Conservation (phyloP, 2,329 filamentous ascomycete species). For the Botrytis aclada region DNA sequence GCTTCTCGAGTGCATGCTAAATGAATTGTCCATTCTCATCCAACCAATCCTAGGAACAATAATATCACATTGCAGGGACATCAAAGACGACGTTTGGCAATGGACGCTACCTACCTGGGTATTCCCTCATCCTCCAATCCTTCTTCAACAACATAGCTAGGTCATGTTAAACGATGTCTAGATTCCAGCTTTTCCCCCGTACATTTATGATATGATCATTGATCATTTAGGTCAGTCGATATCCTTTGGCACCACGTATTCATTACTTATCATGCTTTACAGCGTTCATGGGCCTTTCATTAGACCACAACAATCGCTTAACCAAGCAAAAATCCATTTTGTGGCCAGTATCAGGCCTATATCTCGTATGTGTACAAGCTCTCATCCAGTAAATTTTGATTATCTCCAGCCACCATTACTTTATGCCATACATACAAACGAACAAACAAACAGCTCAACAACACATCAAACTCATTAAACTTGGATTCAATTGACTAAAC, state of each 20-base stretch:
- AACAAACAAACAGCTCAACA: neutral
- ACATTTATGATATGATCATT: neutral
- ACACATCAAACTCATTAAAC: neutral
- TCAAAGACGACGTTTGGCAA: neutral
- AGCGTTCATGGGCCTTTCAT: conserved; percentile 4
- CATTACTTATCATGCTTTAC: conserved; percentile 3
- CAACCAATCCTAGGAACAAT: neutral
- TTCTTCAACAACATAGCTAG: neutral
- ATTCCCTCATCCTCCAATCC: neutral
- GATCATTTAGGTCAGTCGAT: neutral
- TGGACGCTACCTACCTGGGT: neutral
- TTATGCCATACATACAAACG: neutral
- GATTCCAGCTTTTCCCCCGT: neutral
- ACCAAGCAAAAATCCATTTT: neutral
- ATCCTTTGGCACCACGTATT: conserved; percentile 12
- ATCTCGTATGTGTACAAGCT: conserved; percentile 11
- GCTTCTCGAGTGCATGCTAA: neutral
- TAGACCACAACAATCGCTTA: conserved; percentile 4
- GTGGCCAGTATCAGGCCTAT: neutral
- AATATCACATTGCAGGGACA: neutral
- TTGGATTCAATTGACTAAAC: neutral
- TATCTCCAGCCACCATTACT: neutral
- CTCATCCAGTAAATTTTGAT: conserved; percentile 4
- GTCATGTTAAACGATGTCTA: neutral
- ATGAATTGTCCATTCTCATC: neutral